Conservation (phyloP, 108 stramenopile genomes). For the Bacterosira constricta region DNA sequence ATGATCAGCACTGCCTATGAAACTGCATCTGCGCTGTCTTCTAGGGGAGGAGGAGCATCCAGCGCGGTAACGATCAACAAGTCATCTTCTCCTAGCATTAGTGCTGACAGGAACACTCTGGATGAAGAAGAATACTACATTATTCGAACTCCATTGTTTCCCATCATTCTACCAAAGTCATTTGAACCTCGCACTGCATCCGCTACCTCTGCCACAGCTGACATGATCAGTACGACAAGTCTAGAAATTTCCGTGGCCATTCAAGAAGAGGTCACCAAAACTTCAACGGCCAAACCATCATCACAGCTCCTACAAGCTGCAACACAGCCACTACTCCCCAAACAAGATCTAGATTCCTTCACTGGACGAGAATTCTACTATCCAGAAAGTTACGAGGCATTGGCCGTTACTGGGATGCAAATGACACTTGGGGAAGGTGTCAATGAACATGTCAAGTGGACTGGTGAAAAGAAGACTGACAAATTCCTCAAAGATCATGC, state of each 20-base stretch:
- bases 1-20: too few species aligned
- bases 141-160: constrained; percentile 48
- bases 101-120: background rate
- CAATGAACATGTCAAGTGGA: constrained; percentile 69
- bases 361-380: constrained; percentile 73
- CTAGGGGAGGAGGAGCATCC: too few species aligned
- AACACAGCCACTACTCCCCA: constrained; percentile 65
- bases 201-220: background rate
- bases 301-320: constrained; percentile 17
- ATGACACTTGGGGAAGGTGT: constrained; percentile 38
- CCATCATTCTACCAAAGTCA: constrained; percentile 41
- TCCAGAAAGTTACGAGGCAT: constrained; percentile 47
- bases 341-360: constrained; percentile 38
- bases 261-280: background rate
- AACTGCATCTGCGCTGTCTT: too few species aligned
- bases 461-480: constrained; percentile 45
- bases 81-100: background rate
- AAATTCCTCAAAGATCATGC: constrained; percentile 35
- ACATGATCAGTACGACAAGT: background rate
- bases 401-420: constrained; percentile 59
- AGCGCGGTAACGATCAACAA: too few species aligned
- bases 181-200: constrained; percentile 19
- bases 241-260: constrained; percentile 36
- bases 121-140: constrained; percentile 2
- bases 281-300: constrained; percentile 18